Percentiles rank a stretch among this genome's conserved stretches.
phyloP scores from a whole-genome alignment of 2,329 filamentous ascomycete species.

The Colletotrichum gigasporum region DNA sequence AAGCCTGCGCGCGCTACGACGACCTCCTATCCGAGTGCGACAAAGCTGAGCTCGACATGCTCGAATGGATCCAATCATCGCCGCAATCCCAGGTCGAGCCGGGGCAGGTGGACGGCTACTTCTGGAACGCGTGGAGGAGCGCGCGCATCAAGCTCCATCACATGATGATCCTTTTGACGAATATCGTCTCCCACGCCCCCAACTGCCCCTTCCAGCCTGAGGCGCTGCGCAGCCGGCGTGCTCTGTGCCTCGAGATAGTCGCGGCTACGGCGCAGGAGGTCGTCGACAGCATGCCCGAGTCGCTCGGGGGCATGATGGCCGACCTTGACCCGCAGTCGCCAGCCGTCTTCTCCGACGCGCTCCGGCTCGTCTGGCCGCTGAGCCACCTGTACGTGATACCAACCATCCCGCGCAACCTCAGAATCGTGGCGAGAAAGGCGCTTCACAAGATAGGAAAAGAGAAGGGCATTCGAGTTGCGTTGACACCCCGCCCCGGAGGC shows the following conservation, averaged over 20 bases:
- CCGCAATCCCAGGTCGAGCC: conserved; percentile 36
- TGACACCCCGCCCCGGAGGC: conserved; percentile 30
- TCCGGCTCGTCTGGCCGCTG: conserved; percentile 50
- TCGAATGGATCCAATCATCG: conserved; percentile 37
- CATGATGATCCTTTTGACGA: conserved; percentile 42
- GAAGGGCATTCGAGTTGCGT: conserved; percentile 47
- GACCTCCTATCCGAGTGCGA: conserved; percentile 38
- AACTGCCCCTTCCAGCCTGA: conserved; percentile 35
- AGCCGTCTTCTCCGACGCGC: conserved; percentile 45
- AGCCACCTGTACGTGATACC: conserved; percentile 41
- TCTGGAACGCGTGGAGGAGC: conserved; percentile 44
- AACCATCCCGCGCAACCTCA: conserved; percentile 40
- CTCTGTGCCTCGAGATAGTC: conserved; percentile 38
- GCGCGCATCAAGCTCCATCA: conserved; percentile 47
- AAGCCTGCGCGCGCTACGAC: conserved; percentile 10
- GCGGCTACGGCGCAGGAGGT: conserved; percentile 41
- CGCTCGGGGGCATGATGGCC: conserved; percentile 37
- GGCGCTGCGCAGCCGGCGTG: conserved; percentile 40
- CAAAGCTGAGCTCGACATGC: conserved; percentile 38
- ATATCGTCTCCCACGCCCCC: conserved; percentile 46
- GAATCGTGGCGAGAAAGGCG: conserved; percentile 37
- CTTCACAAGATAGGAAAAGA: conserved; percentile 46
- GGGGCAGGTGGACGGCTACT: conserved; percentile 35
- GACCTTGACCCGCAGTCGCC: conserved; percentile 40
- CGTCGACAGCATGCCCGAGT: conserved; percentile 37